Conservation (phyloP, 2,329 filamentous ascomycete genomes). For the Alternaria sp. region DNA sequence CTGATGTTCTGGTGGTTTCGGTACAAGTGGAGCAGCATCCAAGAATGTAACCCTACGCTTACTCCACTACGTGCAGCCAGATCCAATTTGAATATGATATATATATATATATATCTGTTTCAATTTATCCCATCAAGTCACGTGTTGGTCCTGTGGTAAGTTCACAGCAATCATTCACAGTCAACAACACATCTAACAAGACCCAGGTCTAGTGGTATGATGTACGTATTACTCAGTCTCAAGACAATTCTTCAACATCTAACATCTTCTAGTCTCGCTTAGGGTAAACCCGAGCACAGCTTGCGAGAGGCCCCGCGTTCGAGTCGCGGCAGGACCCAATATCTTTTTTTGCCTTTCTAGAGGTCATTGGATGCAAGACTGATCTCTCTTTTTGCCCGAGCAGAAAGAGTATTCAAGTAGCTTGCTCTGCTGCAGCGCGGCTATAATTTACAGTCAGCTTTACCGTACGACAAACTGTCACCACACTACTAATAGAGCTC, state of each 20-base stretch:
- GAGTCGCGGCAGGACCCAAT: constrained; percentile 28
- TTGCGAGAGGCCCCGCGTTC: constrained; percentile 32
- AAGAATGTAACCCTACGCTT: no score
- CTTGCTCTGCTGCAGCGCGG: not conserved
- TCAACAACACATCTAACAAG: constrained; percentile 2
- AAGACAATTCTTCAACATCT: not conserved
- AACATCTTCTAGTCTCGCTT: constrained; percentile 6
- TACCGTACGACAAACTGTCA: no score
- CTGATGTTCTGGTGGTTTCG: not conserved
- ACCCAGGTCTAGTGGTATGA: constrained; percentile 20
- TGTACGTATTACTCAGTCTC: no score
- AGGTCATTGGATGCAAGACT: no score
- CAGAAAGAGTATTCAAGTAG: not conserved
- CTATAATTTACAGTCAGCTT: not conserved
- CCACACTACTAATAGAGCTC: not conserved
- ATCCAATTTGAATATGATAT: no score
- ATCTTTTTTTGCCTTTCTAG: constrained; percentile 4
- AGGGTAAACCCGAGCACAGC: constrained; percentile 20
- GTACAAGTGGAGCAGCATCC: not conserved
- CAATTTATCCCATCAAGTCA: not conserved
- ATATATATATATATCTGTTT: no score
- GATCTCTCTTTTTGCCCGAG: not conserved
- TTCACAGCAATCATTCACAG: not conserved
- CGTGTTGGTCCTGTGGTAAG: constrained; percentile 20
- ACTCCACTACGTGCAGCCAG: no score